These are phyloP conservation scores for Colletotrichum sp. DNA, from an alignment of 2,329 filamentous ascomycete species.

Conservation along the genomic window DNA sequence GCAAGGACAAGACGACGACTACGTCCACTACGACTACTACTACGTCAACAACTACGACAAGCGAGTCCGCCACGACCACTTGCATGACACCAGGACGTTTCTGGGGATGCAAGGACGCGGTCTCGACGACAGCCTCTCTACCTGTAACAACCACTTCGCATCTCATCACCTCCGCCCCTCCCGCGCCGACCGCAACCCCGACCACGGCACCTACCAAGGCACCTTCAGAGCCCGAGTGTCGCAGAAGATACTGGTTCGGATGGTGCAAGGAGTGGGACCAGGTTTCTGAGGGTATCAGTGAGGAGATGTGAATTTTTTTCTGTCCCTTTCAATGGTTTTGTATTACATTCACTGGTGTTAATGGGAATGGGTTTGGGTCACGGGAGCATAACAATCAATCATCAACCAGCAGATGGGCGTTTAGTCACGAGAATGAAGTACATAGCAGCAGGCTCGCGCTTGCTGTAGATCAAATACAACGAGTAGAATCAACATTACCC, in stretches of 20 bases:
- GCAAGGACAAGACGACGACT: constrained; percentile 57
- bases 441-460: neutral
- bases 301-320: constrained; percentile 16
- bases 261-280: constrained; percentile 43
- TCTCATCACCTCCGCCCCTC: constrained; percentile 34
- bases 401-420: neutral
- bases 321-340: neutral
- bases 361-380: neutral
- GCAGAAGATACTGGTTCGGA: constrained; percentile 45
- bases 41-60: constrained; percentile 28
- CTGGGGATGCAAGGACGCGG: constrained; percentile 58
- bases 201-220: constrained; percentile 28
- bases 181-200: constrained; percentile 33
- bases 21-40: constrained; percentile 28
- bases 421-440: neutral
- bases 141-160: constrained; percentile 24
- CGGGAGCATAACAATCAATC: neutral
- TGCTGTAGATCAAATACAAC: neutral
- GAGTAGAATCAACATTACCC: neutral
- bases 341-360: neutral
- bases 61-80: constrained; percentile 31
- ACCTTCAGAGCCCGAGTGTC: constrained; percentile 35
- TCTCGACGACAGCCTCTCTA: constrained; percentile 28
- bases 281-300: neutral
- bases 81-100: constrained; percentile 61